A percentile compares a stretch with the other conserved stretches of the same genome.
These are phyloP conservation scores for Colletotrichum phormii DNA, from an alignment of 2,329 filamentous ascomycete species.

Conservation along the genomic window DNA sequence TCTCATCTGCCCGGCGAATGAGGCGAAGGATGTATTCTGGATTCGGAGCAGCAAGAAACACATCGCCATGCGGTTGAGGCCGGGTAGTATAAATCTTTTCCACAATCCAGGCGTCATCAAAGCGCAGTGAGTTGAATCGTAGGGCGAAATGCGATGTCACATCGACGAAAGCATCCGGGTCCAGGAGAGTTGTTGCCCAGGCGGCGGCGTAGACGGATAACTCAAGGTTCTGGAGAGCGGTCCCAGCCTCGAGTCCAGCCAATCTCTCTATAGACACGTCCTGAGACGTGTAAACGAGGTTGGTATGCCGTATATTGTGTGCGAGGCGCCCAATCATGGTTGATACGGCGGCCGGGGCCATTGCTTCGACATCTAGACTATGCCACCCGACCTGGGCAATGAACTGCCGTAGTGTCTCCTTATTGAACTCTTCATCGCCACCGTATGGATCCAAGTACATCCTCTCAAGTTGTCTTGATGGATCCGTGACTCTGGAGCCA, in stretches of 20 bases:
- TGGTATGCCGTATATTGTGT: constrained; percentile 72
- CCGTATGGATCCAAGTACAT: constrained; percentile 91
- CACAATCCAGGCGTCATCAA: constrained; percentile 79
- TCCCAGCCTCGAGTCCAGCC: constrained; percentile 41
- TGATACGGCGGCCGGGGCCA: constrained; percentile 72
- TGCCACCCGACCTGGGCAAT: constrained; percentile 63
- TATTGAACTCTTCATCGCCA: constrained; percentile 73
- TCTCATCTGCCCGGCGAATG: constrained; percentile 58
- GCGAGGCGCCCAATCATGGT: constrained; percentile 81
- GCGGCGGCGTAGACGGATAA: constrained; percentile 77
- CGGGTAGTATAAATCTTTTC: constrained; percentile 55
- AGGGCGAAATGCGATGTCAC: constrained; percentile 36
- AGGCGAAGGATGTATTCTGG: constrained; percentile 44
- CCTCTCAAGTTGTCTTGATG: constrained; percentile 47
- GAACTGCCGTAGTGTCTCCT: constrained; percentile 67
- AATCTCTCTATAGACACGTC: constrained; percentile 33
- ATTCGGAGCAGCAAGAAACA: constrained; percentile 23
- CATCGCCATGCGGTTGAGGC: constrained; percentile 20
- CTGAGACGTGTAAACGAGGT: constrained; percentile 48
- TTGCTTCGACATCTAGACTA: constrained; percentile 59
- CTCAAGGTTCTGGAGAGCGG: constrained; percentile 67
- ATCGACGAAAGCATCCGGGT: constrained; percentile 33
- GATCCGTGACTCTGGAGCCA: constrained; percentile 50
- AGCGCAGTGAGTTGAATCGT: constrained; percentile 59
- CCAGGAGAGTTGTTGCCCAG: constrained; percentile 75